Base-by-base conservation (phyloP, 169 alveolate species). In the Babesia caballi region DNA sequence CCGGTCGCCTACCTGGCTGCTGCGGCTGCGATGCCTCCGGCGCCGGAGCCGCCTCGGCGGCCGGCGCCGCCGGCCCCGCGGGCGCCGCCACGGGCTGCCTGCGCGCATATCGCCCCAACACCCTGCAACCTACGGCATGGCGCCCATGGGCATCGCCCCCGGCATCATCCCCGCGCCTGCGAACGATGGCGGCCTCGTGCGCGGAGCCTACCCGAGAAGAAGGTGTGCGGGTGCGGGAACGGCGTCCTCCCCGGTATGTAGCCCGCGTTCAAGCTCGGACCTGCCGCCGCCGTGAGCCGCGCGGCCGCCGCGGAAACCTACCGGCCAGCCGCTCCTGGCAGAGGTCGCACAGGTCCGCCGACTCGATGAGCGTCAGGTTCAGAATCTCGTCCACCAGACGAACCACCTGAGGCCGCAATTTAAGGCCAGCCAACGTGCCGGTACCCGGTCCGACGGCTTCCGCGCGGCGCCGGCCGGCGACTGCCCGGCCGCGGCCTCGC, bases 271-370 rank as follows among this genome's bases (percentile, higher is more conserved):
- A 78, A 65, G 9, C 49, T 28, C 42, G 78, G 76, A 3, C 86
- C 84, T 72, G 69, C 9, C 21, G 8, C 4, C 2, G 9, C 1
- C 11, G n/a, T 19, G n/a, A 46, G 41, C n/a, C 0, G 19, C 2
- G 17, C 4, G 21, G n/a, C 3, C 19, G 14, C n/a, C 6, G 0
- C 19, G 2, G 42, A 0, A 17, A 27, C 58, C 0, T 32, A 49
- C 73, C 90, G 19, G 91, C 87, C 47, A 89, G 53, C 33, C 81
- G 77, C 75, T 89, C 91, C 53, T 92, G 96, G 46, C 96, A 92
- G 5, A 92, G 63, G 66, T 92, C 94, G 66, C 96, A 92, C 52
- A 92, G 74, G 33, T 92, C 96, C 9, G 96, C 96, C 28, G 95
- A 94, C 65, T 92, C 96, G 3, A 92, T 90, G 44, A 92, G 80